Percentiles rank a stretch among this genome's conserved stretches.
phyloP scores from a whole-genome alignment of 805 yeast genomes.

The Ogataea nitratoaversa region DNA sequence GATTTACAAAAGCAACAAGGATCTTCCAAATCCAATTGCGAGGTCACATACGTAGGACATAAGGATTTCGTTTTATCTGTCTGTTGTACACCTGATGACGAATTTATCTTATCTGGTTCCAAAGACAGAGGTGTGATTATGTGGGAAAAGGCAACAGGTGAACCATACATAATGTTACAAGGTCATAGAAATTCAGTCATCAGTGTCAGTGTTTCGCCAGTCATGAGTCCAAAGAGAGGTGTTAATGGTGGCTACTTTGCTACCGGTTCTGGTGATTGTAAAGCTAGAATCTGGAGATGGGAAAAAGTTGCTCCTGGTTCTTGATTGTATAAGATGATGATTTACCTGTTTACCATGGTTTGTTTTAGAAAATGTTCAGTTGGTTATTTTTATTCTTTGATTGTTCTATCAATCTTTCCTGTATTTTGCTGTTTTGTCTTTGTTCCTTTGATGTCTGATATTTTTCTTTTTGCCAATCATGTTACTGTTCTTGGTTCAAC shows the following conservation, averaged over 20 bases:
- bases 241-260: constrained; percentile 85
- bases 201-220: constrained; percentile 86
- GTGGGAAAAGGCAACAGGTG: constrained; percentile 92
- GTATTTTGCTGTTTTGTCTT: background rate
- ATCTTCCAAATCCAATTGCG: constrained; percentile 58
- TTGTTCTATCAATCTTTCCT: too few relatives aligned
- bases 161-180: constrained; percentile 90
- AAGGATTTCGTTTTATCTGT: constrained; percentile 93
- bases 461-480: background rate
- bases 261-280: constrained; percentile 96
- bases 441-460: background rate
- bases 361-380: too few relatives aligned
- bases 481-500: background rate
- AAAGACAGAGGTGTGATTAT: constrained; percentile 95
- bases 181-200: constrained; percentile 96
- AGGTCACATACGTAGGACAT: constrained; percentile 92
- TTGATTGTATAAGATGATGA: background rate
- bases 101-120: constrained; percentile 88
- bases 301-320: constrained; percentile 34
- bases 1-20: constrained; percentile 45
- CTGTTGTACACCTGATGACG: constrained; percentile 89
- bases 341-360: background rate
- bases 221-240: constrained; percentile 44
- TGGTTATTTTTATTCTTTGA: background rate
- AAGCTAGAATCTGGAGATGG: constrained; percentile 96